These are phyloP conservation scores for Pythium inflatum DNA, from an alignment of 352 stramenopile species.

Conservation along the genomic window DNA sequence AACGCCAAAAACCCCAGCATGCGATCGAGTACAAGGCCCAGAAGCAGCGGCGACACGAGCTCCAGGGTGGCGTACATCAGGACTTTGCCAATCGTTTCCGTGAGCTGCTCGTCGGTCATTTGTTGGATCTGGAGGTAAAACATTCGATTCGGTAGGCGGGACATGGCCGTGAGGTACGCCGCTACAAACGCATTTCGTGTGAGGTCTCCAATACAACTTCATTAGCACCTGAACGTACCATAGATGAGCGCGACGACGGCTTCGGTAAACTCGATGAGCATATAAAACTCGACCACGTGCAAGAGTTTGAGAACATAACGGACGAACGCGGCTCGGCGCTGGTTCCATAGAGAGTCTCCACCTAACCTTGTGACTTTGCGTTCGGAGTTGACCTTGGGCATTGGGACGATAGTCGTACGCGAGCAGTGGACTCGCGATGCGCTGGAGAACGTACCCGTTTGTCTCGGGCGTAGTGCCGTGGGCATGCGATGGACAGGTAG, in stretches of 20 bases:
- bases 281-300: constrained; percentile 21
- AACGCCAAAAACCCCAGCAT: background rate
- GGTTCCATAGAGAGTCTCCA: no score
- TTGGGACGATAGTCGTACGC: no score
- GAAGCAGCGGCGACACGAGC: constrained; percentile 28
- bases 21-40: background rate
- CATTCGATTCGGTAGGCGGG: constrained; percentile 25
- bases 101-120: constrained; percentile 4
- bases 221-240: background rate
- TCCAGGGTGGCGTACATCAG: constrained; percentile 36
- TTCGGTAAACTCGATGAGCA: constrained; percentile 18
- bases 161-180: constrained; percentile 26
- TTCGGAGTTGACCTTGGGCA: no score
- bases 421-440: no score
- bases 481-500: no score
- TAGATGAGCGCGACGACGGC: constrained; percentile 8
- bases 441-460: no score
- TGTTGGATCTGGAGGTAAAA: constrained; percentile 30
- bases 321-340: no score
- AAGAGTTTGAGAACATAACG: constrained; percentile 6
- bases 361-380: no score
- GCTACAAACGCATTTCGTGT: background rate
- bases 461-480: no score
- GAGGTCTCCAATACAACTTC: background rate
- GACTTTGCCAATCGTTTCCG: constrained; percentile 2